Percentiles rank a stretch among this genome's conserved stretches.
Conservation (phyloP, 495 filamentous ascomycete genomes). For the Staphylotrichum tortipilum region DNA sequence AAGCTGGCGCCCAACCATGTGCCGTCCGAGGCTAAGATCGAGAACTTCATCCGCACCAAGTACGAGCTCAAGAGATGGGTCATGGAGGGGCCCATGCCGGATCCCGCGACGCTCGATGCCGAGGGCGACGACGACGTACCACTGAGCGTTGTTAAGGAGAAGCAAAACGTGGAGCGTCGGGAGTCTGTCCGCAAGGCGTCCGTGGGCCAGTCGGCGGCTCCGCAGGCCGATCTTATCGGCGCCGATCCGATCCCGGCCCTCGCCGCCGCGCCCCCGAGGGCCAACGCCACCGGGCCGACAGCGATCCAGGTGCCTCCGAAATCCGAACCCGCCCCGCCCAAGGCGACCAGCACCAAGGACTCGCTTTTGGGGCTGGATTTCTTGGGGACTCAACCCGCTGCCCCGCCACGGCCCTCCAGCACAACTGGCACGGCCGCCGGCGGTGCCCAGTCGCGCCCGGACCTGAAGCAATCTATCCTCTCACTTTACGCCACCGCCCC, state of each 20-base stretch:
- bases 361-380: slow-evolving; percentile 92
- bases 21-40: slow-evolving; percentile 97
- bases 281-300: slow-evolving; percentile 54
- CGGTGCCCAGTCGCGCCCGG: slow-evolving; percentile 67
- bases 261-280: slow-evolving; percentile 26
- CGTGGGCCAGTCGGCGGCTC: slow-evolving; percentile 27
- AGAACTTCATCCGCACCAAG: slow-evolving; percentile 98
- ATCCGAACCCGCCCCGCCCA: slow-evolving; percentile 51
- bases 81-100: slow-evolving; percentile 91
- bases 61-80: slow-evolving; percentile 98
- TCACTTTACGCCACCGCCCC: slow-evolving; percentile 88
- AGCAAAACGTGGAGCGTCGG: slow-evolving; percentile 43
- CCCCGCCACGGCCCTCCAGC: slow-evolving; percentile 64
- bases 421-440: slow-evolving; percentile 54
- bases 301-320: slow-evolving; percentile 61
- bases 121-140: slow-evolving; percentile 79
- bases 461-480: slow-evolving; percentile 93
- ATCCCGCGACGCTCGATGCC: slow-evolving; percentile 74
- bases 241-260: slow-evolving; percentile 27
- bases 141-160: slow-evolving; percentile 49
- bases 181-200: slow-evolving; percentile 38
- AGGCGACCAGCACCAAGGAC: slow-evolving; percentile 55
- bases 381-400: slow-evolving; percentile 60
- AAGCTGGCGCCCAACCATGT: slow-evolving; percentile 86
- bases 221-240: slow-evolving; percentile 44